phyloP scores from a whole-genome alignment of 495 filamentous ascomycete genomes.

The Penicillium canescens region DNA sequence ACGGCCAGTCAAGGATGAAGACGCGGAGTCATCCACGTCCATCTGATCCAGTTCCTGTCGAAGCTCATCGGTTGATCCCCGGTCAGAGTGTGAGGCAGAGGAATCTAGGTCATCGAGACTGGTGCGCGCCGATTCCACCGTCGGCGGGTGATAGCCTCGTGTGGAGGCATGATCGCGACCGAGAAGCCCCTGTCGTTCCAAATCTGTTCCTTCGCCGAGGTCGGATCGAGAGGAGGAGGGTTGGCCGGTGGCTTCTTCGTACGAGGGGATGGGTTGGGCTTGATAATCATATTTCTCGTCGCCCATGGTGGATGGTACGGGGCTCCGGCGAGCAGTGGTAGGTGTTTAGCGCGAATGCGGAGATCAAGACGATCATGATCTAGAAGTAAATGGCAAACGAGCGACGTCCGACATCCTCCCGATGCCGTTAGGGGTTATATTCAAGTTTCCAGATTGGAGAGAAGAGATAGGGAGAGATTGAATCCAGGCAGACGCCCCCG shows the following conservation, averaged over 20 bases:
- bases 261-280: conserved; percentile 82
- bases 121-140: conserved; percentile 68
- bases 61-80: conserved; percentile 59
- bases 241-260: conserved; percentile 83
- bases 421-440: conserved; percentile 7
- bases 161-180: conserved; percentile 34
- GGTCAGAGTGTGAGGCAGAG: conserved; percentile 37
- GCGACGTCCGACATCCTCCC: conserved; percentile 36
- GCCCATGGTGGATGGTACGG: conserved; percentile 44
- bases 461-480: conserved; percentile 6
- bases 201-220: conserved; percentile 57
- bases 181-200: conserved; percentile 64
- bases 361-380: conserved; percentile 47
- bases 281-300: conserved; percentile 65
- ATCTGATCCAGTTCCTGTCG: conserved; percentile 84
- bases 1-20: conserved; percentile 38
- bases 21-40: conserved; percentile 75
- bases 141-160: conserved; percentile 69
- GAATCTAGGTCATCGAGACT: conserved; percentile 59
- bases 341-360: conserved; percentile 29
- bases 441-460: not conserved
- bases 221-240: conserved; percentile 64
- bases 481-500: conserved; percentile 7
- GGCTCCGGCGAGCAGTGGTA: conserved; percentile 38
- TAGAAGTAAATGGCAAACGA: conserved; percentile 31